Evolutionary conservation across 352 stramenopile species (phyloP).

Genomic region (Plasmopara viticola): DNA sequence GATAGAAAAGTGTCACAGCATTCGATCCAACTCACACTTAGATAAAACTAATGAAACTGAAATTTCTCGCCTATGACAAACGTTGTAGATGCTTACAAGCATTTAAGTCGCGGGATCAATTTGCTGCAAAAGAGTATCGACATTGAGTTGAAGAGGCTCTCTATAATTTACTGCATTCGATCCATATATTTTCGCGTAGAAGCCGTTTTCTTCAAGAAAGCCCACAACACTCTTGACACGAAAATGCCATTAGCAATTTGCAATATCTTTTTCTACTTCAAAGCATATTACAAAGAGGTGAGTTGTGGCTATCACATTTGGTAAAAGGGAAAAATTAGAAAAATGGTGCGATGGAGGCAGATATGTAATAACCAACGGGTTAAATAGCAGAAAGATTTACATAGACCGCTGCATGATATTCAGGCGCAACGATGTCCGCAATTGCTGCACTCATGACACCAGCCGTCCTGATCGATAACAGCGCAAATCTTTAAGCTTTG

Average conservation of each 20-base stretch:
- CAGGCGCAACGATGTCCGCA: constrained; percentile 47
- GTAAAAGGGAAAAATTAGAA: constrained; percentile 14
- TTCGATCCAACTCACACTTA: constrained; percentile 40
- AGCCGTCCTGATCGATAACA: constrained; percentile 25
- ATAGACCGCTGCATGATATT: constrained; percentile 53
- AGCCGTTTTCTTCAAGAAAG: constrained; percentile 53
- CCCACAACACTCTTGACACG: constrained; percentile 43
- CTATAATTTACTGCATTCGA: constrained; percentile 26
- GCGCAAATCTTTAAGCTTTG: too few relatives aligned
- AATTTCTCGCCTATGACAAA: constrained; percentile 54
- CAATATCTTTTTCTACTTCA: constrained; percentile 37
- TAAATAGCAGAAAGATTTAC: constrained; percentile 23
- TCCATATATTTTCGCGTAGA: constrained; percentile 20
- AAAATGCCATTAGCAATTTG: constrained; percentile 44
- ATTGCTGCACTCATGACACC: constrained; percentile 60
- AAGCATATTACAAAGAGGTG: not conserved
- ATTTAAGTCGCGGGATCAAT: constrained; percentile 57
- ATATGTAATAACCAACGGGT: constrained; percentile 5
- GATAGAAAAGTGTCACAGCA: not conserved
- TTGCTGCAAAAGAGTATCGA: constrained; percentile 59
- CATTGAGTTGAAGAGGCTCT: constrained; percentile 57
- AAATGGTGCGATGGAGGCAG: constrained; percentile 47
- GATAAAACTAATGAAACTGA: constrained; percentile 69
- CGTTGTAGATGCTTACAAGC: constrained; percentile 57
- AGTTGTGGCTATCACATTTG: too few relatives aligned